Base-by-base conservation (phyloP, 2,329 filamentous ascomycete genomes). In the Sodiomyces alkalinus region DNA sequence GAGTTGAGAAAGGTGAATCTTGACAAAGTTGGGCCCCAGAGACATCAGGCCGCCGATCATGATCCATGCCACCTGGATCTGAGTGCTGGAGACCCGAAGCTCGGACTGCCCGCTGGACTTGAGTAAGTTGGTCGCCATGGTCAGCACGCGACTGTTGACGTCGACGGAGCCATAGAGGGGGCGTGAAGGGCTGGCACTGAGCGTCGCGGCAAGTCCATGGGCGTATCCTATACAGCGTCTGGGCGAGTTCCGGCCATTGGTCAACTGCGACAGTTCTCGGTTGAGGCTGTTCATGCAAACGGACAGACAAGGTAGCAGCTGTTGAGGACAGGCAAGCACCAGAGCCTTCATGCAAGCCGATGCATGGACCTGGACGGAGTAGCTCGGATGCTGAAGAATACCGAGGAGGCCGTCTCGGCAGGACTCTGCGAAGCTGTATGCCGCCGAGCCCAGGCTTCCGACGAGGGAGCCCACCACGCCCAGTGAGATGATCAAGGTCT, bases 1-100 rank as follows among this genome's bases (percentile, higher is more conserved):
- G 14, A 98, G 64, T 46, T 98, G 90, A 3, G 86, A 87, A 6
- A 98, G 66, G 52, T 98, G 90, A 15, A 96, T 96, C 55, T 98
- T 98, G 52, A 96, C 87, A 50, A 98, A 98, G 50, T 93, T 96
- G 4, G 90, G 87, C 0, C 90, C 90, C 1, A 98, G 66, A 1
- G 86, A 85, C 87, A 96, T 96, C 30, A 98, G 59, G 0, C 92
- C 90, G 20, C 92, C 90, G 26, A 98, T 92, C 32, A 98, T 60
- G 26, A 92, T 92, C 87, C 90, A 98, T 5, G 90, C 90, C 3
- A 98, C 86, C 48, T 98, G 90, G 15, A 98, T 85, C 46, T 98
- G 90, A 2, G 85, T 93, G 43, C 82, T 82, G 6, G 90, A 92
- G 19, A 90, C 74, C 17, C 87, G 75, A 29, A 98, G 61, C 47